Base-by-base conservation (phyloP, 2,329 filamentous ascomycete genomes). In the Aphanoascus verrucosus region DNA sequence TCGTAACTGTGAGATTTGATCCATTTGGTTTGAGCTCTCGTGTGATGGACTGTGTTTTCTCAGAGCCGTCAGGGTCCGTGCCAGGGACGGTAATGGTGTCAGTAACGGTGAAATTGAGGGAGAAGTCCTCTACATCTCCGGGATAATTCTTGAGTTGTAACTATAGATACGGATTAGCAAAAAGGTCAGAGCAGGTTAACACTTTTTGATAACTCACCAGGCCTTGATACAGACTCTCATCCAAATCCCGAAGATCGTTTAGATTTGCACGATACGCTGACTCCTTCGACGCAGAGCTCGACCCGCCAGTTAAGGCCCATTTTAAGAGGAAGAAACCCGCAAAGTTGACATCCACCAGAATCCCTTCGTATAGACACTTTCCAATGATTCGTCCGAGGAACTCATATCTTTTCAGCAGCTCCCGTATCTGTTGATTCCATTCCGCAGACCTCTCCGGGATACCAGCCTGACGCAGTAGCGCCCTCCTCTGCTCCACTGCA, bases 321-420 rank as follows among this genome's bases (percentile, higher is more conserved):
- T 97, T 96, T 56, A 95, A 79, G 5, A 98, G 78, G 71, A 98
- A 98, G 73, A 98, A 98, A 0, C 87, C 84, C 0, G 91, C 90
- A 73, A 98, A 98, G 49, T 82, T 82, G 56, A 96, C 84, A 68
- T 98, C 90, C 45, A 97, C 84, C 2, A 98, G 77, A 43, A 98
- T 97, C 0, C 90, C 90, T 71, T 98, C 93, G 65, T 98, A 98
- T 63, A 98, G 76, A 69, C 93, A 98, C 67, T 98, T 98, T 9
- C 93, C 93, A 23, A 98, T 84, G 28, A 98, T 81, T 2, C 93
- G 85, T 1, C 93, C 93, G 0, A 97, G 75, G 60, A 98, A 98
- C 64, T 97, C 90, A 64, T 88, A 97, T 12, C 83, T 81, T 57
- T 79, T 80, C 4, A 93, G 73, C 14, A 93, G 69, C 28, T 82